A percentile compares a stretch with the other conserved stretches of the same genome.
Conservation (phyloP, 495 filamentous ascomycete genomes). For the Podospora anserina region DNA sequence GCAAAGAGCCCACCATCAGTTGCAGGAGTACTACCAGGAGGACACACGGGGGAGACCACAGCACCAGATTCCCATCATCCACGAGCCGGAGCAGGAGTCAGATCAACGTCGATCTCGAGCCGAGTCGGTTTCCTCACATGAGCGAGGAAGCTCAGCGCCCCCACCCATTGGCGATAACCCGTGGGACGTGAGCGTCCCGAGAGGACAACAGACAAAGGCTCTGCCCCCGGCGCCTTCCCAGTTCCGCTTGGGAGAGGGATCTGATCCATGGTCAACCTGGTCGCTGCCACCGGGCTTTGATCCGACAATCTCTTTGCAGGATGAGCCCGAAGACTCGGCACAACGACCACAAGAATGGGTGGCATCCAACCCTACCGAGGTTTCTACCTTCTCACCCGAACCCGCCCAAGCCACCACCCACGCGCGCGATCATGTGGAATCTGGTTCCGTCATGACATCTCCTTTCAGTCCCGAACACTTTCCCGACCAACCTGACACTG, state of each 20-base stretch:
- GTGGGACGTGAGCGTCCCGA: constrained; percentile 36
- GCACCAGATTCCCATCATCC: constrained; percentile 22
- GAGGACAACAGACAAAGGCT: constrained; percentile 25
- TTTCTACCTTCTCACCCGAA: constrained; percentile 32
- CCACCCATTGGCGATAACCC: constrained; percentile 44
- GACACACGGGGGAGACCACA: constrained; percentile 16
- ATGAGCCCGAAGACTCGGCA: constrained; percentile 16
- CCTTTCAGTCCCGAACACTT: not conserved
- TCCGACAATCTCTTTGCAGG: constrained; percentile 16
- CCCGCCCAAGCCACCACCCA: constrained; percentile 14
- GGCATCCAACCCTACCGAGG: constrained; percentile 25
- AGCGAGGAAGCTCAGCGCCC: constrained; percentile 45
- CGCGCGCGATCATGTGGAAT: not conserved
- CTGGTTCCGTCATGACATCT: not conserved
- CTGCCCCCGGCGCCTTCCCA: constrained; percentile 40
- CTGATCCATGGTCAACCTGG: constrained; percentile 44
- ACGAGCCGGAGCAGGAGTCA: constrained; percentile 26
- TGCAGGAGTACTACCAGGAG: constrained; percentile 34
- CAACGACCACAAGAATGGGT: constrained; percentile 6
- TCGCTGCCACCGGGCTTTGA: constrained; percentile 35
- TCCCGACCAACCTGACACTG: constrained; percentile 7
- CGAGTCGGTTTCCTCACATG: constrained; percentile 33
- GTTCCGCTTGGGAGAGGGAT: constrained; percentile 45
- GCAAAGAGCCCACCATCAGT: constrained; percentile 24
- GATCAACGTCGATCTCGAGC: constrained; percentile 26